Evolutionary conservation across 2,329 filamentous ascomycete genomes (phyloP), one percentile per base, ranked within the genome.

Genomic region (Furcasterigmium furcatum): DNA sequence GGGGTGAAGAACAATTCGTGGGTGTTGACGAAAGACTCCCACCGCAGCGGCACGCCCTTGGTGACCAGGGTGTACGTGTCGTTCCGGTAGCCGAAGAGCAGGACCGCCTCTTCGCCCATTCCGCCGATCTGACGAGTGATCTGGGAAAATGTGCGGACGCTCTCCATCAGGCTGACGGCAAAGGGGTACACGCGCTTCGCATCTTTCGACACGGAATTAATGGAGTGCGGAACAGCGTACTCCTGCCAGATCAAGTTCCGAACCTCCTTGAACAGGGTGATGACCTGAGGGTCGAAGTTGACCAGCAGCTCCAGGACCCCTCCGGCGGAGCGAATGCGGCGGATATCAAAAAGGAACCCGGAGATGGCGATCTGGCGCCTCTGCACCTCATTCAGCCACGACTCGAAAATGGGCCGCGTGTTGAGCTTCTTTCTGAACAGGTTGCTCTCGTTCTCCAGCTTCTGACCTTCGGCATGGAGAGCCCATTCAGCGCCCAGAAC

Each of bases 171-270:
- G 60, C 91, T 97, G 53, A 99, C 91, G 20, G 95, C 94, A 60
- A 95, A 99, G 0, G 94, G 94, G 58, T 99, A 99, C 4, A 99
- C 94, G 44, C 94, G 83, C 68, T 96, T 96, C n/a, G 94, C 95
- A 63, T 99, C 94, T 66, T 97, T 99, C 1, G 95, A 95, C 44
- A 96, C 90, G 52, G 90, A 97, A 66, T 87, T 95, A 59, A 99
- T 90, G 13, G 88, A 84, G 65, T 99, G 94, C 9, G 95, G 95
- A 20, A 99, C 89, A 46, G 89, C 86, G 64, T 91, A 99, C 54
- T 90, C 94, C 51, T 96, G 84, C 92, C 94, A 99, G 12, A 90
- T 84, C 36, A 99, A 73, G 60, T 99, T 99, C 34, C 95, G 84
- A 21, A 95, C 95, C 71, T 99, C 94, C 62, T 99, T 99, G 77